Evolutionary conservation across 2,329 filamentous ascomycete genomes (phyloP).

Genomic region (Pestalotiopsis sp.): DNA sequence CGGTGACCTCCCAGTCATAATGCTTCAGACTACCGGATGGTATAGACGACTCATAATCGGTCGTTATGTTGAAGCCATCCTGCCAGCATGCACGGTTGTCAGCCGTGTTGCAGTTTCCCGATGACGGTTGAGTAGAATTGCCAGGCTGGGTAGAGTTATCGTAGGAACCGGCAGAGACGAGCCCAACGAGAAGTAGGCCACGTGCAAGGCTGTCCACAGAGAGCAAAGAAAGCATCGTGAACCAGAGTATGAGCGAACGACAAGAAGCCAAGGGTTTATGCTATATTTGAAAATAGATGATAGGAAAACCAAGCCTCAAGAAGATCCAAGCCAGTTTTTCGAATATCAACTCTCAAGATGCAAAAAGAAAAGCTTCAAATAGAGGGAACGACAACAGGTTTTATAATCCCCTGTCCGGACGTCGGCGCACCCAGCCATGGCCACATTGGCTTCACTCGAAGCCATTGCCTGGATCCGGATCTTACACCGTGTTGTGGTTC

Average conservation of each 20-base stretch:
- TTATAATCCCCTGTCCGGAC: not conserved
- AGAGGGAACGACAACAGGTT: not conserved
- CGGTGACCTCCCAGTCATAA: slow-evolving; percentile 25
- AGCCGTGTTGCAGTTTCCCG: slow-evolving; percentile 13
- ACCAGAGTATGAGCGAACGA: not conserved
- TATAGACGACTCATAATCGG: slow-evolving; percentile 27
- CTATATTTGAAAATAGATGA: not conserved
- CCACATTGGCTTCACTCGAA: slow-evolving; percentile 1
- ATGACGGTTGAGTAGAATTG: too few relatives aligned
- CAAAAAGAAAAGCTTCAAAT: not conserved
- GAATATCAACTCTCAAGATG: not conserved
- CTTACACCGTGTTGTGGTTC: not conserved
- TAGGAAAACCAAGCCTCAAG: not conserved
- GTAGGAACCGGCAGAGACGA: slow-evolving; percentile 4
- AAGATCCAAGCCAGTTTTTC: not conserved
- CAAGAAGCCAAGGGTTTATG: not conserved
- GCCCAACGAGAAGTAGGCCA: slow-evolving; percentile 12
- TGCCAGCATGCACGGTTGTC: slow-evolving; percentile 29
- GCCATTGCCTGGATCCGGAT: not conserved
- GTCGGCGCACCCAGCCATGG: too few relatives aligned
- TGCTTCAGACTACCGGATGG: slow-evolving; percentile 19
- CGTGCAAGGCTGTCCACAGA: slow-evolving; percentile 9
- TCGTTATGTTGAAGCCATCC: slow-evolving; percentile 26
- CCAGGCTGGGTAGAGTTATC: not conserved
- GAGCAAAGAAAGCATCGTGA: slow-evolving; percentile 12